A percentile compares a stretch with the other conserved stretches of the same genome.
These are phyloP conservation scores for Ascochyta lentis DNA, from an alignment of 2,329 filamentous ascomycete species.

Conservation along the genomic window DNA sequence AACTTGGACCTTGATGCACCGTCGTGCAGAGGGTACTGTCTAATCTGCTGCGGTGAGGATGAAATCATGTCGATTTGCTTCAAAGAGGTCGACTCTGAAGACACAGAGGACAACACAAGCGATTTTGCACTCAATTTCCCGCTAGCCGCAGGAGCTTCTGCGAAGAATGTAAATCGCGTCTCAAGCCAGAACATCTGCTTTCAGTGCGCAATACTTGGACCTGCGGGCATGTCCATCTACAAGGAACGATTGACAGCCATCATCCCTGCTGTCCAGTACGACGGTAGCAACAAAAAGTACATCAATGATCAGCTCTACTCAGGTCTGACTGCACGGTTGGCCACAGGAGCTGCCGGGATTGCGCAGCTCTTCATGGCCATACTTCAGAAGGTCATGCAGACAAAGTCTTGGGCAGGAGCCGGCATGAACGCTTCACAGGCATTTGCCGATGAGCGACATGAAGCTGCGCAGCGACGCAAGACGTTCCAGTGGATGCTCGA, in stretches of 20 bases:
- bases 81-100: constrained; percentile 30
- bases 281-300: constrained; percentile 41
- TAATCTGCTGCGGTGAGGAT: constrained; percentile 42
- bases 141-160: constrained; percentile 37
- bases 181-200: constrained; percentile 47
- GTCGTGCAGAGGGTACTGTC: constrained; percentile 37
- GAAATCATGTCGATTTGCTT: constrained; percentile 45
- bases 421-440: constrained; percentile 8
- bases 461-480: constrained; percentile 25
- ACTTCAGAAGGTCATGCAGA: constrained; percentile 31
- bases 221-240: constrained; percentile 37
- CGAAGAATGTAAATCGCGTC: constrained; percentile 33
- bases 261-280: constrained; percentile 38
- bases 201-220: constrained; percentile 39
- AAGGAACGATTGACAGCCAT: constrained; percentile 38
- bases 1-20: constrained; percentile 37
- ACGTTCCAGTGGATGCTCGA: constrained; percentile 40
- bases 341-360: constrained; percentile 38
- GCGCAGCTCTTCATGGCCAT: constrained; percentile 44
- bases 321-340: constrained; percentile 39
- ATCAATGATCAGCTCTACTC: constrained; percentile 44
- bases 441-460: constrained; percentile 18
- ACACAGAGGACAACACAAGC: constrained; percentile 38
- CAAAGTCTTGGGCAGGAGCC: constrained; percentile 40
- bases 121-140: constrained; percentile 47